Evolutionary conservation across 306 rosid species (phyloP).

Genomic region (Vicia villosa): DNA sequence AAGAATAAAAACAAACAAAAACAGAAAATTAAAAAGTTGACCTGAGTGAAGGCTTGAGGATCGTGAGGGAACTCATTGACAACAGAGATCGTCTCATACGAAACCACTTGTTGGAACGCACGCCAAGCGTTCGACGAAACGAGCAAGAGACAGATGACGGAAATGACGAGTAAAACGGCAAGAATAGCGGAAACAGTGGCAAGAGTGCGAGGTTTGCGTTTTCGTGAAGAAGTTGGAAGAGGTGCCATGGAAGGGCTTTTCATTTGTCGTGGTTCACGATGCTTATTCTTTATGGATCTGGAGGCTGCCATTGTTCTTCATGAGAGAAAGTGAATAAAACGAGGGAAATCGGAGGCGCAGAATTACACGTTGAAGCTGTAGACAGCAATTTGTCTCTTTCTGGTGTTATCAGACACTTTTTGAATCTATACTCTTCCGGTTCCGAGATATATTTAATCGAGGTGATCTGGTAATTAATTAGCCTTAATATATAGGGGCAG

Average conservation of each 20-base stretch:
- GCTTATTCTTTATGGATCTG: slow-evolving; percentile 57
- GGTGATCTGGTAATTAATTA: too few species aligned
- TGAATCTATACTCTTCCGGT: too few species aligned
- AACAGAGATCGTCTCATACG: slow-evolving; percentile 56
- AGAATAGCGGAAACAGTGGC: slow-evolving; percentile 37
- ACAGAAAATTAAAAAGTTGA: background rate
- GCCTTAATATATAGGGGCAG: too few species aligned
- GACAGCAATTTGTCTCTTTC: background rate
- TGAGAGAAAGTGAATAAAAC: slow-evolving; percentile 3
- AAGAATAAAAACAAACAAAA: background rate
- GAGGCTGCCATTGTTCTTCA: slow-evolving; percentile 52
- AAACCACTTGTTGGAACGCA: slow-evolving; percentile 11
- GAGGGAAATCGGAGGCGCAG: slow-evolving; percentile 20
- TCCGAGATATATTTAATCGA: too few species aligned
- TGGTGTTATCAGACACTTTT: too few species aligned
- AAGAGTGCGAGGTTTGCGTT: slow-evolving; percentile 27
- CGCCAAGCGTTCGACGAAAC: slow-evolving; percentile 51
- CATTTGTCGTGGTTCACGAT: slow-evolving; percentile 40
- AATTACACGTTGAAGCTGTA: background rate
- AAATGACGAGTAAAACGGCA: slow-evolving; percentile 34
- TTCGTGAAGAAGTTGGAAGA: slow-evolving; percentile 41
- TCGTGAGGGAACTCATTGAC: slow-evolving; percentile 88
- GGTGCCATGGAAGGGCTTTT: slow-evolving; percentile 52
- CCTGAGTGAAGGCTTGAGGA: slow-evolving; percentile 91
- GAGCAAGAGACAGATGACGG: slow-evolving; percentile 44